A percentile compares a stretch with the other conserved stretches of the same genome.
phyloP scores from a whole-genome alignment of 108 stramenopile species.

The Pseudonitzschia multistriata region DNA sequence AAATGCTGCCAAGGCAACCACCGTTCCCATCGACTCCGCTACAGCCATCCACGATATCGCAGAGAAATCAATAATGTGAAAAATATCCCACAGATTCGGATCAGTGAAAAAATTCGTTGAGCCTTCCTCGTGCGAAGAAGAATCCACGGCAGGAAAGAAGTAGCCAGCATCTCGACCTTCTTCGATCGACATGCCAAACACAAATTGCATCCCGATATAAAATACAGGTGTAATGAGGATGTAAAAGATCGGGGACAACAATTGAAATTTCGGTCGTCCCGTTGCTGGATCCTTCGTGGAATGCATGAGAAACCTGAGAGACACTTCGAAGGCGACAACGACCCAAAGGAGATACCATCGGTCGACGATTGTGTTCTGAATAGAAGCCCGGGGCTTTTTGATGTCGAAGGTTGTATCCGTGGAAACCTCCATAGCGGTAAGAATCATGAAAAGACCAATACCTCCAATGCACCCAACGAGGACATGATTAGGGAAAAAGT shows the following conservation, averaged over 20 bases:
- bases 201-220: slow-evolving; percentile 36
- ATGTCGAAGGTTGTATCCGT: slow-evolving; percentile 43
- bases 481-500: slow-evolving; percentile 83
- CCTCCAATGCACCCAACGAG: slow-evolving; percentile 84
- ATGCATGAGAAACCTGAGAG: slow-evolving; percentile 47
- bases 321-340: slow-evolving; percentile 52
- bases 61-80: slow-evolving; percentile 33
- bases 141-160: slow-evolving; percentile 55
- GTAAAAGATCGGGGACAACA: slow-evolving; percentile 72
- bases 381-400: background rate
- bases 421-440: slow-evolving; percentile 73
- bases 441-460: slow-evolving; percentile 71
- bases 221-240: slow-evolving; percentile 66
- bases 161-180: slow-evolving; percentile 42
- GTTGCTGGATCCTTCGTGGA: slow-evolving; percentile 30
- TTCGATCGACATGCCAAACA: slow-evolving; percentile 27
- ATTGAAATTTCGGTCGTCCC: slow-evolving; percentile 46
- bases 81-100: slow-evolving; percentile 42
- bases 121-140: background rate
- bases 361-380: slow-evolving; percentile 23
- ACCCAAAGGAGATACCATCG: slow-evolving; percentile 42
- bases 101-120: slow-evolving; percentile 21
- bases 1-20: slow-evolving; percentile 64
- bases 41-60: slow-evolving; percentile 65
- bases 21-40: slow-evolving; percentile 50